Conservation (phyloP, 2,329 filamentous ascomycete genomes). For the Fusarium mexicanum region DNA sequence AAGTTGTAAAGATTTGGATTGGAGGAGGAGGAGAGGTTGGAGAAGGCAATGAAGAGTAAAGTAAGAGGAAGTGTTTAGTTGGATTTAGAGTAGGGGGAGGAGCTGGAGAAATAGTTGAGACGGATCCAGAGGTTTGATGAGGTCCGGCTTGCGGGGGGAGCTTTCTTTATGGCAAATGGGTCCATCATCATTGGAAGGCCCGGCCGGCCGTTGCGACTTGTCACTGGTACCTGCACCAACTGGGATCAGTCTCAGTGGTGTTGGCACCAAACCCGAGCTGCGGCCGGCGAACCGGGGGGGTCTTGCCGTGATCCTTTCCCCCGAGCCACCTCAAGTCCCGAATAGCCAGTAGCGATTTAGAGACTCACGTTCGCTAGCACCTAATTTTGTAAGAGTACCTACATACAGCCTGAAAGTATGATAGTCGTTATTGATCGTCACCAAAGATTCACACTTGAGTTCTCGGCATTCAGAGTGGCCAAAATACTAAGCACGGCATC, state of each 20-base stretch:
- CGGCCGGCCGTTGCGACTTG: conserved; percentile 29
- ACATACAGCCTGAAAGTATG: background rate
- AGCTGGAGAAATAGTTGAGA: conserved; percentile 30
- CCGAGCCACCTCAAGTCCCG: conserved; percentile 40
- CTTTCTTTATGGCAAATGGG: conserved; percentile 44
- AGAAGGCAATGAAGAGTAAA: conserved; percentile 4
- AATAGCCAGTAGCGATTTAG: conserved; percentile 33
- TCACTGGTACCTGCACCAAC: conserved; percentile 40
- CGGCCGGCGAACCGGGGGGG: conserved; percentile 44
- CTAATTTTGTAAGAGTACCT: background rate
- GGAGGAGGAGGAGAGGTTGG: background rate
- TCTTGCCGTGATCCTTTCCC: conserved; percentile 44
- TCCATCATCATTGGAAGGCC: conserved; percentile 37
- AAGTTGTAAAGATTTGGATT: background rate
- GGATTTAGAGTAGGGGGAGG: conserved; percentile 12
- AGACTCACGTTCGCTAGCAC: conserved; percentile 11
- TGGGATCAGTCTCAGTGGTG: conserved; percentile 1
- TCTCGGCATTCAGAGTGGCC: conserved; percentile 27
- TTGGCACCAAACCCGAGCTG: conserved; percentile 25
- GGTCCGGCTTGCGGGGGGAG: conserved; percentile 36
- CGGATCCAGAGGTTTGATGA: conserved; percentile 36
- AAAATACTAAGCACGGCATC: conserved; percentile 3
- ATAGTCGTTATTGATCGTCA: conserved; percentile 22
- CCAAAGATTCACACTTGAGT: conserved; percentile 5
- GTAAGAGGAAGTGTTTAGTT: conserved; percentile 4